Evolutionary conservation across 352 stramenopile species (phyloP), one percentile per base, ranked within the genome.

Genomic region (Lagenidium giganteum): DNA sequence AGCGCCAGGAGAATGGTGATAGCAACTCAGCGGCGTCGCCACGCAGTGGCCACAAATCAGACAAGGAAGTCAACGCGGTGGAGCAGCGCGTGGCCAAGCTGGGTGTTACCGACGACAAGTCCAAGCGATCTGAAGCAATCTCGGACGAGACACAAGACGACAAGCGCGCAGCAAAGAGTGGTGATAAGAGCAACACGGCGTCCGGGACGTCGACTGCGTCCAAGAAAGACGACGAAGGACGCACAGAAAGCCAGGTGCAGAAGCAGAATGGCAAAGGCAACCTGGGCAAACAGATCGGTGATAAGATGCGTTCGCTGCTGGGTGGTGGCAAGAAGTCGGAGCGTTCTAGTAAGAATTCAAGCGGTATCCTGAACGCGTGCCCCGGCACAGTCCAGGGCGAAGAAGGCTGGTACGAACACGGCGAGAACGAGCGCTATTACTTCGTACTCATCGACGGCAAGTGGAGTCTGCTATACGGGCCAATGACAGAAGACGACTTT

Each of bases 401-500:
- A 31, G 81, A 93, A 66, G 81, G 81, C 13, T 93, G 81, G 81
- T 93, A 93, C 56, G 78, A 93, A 48, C 81, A 93, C 47, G 81
- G 81, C 26, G 81, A 90, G 56, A 86, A 86, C 33, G 81, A 91
- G 52, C 77, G 81, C 29, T 93, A 93, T 54, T 93, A 93, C 57
- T 93, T 93, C 46, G 57, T 89, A 14, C 64, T 90, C 16, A 35
- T 89, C 26, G 77, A 93, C 40, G 62, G 68, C 55, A 93, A 90
- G 58, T 93, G 80, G 80, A 89, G 71, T 63, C 60, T 93, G 49
- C 61, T 93, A 11, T 93, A 93, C 47, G 80, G 80, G 1, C 77
- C 77, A 18, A 90, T 93, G 71, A 87, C 67, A 27, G 77, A 93
- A 47, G 77, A 93, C 28, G 78, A 90, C 56, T 93, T 87, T 47